A percentile compares a stretch with the other conserved stretches of the same genome.
These are phyloP conservation scores for Flueggea neowawraea DNA, from an alignment of 441 rosid genomes.

Conservation along the genomic window DNA sequence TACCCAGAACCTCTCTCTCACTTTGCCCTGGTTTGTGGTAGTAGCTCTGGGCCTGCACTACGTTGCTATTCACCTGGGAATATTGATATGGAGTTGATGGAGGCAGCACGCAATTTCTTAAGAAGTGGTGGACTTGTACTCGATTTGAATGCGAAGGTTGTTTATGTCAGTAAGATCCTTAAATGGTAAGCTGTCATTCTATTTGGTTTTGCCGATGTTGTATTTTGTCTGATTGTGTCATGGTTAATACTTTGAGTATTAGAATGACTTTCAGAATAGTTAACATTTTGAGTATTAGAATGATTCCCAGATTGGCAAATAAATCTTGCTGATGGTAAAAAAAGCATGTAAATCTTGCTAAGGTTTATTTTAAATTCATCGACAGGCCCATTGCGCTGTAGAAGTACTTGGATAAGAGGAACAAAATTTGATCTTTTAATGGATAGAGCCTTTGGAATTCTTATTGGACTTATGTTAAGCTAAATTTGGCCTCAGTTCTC, in stretches of 20 bases:
- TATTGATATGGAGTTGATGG: conserved; percentile 76
- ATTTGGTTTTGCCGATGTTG: neutral
- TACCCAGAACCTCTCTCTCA: conserved; percentile 43
- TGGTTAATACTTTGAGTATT: no score
- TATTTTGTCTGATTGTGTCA: neutral
- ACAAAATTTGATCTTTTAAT: no score
- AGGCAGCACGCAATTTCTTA: conserved; percentile 62
- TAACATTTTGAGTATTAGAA: no score
- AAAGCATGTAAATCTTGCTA: no score
- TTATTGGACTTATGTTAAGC: no score
- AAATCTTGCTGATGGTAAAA: no score
- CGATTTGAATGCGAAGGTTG: conserved; percentile 50
- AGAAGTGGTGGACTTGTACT: conserved; percentile 67
- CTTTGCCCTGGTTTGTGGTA: conserved; percentile 75
- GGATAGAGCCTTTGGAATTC: no score
- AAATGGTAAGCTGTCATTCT: conserved; percentile 47
- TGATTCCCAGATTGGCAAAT: no score
- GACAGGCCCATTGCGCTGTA: no score
- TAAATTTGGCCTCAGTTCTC: neutral
- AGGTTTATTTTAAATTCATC: no score
- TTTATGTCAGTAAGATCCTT: conserved; percentile 56
- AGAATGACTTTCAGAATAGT: no score
- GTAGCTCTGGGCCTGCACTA: conserved; percentile 80
- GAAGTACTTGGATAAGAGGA: neutral
- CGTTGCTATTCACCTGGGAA: conserved; percentile 65